Conservation (phyloP, 106 monocot species). For the Chionographis japonica region DNA sequence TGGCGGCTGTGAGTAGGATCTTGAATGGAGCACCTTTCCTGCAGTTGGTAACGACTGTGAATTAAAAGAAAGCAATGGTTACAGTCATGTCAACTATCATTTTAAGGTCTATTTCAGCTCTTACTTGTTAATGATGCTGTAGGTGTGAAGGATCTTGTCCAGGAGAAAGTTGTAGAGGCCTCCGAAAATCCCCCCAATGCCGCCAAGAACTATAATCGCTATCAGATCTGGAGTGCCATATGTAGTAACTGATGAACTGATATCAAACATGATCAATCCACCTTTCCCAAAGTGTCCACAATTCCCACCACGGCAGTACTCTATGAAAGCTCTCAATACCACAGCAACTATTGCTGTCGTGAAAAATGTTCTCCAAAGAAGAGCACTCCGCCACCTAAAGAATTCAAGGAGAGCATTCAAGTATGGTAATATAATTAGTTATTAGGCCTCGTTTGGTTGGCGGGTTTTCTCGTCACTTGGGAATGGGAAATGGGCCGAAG, state of each 20-base stretch:
- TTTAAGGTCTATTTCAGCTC: not conserved
- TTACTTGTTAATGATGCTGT: conserved; percentile 91
- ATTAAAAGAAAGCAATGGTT: not conserved
- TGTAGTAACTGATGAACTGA: conserved; percentile 47
- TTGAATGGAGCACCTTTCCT: conserved; percentile 81
- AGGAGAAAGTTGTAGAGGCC: conserved; percentile 78
- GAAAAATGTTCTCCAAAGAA: conserved; percentile 95
- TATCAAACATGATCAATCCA: conserved; percentile 94
- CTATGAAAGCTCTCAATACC: conserved; percentile 70
- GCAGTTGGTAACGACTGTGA: conserved; percentile 12
- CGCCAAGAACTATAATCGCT: conserved; percentile 67
- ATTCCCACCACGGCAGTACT: conserved; percentile 68
- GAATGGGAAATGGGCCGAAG: no score
- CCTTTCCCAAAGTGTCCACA: conserved; percentile 94
- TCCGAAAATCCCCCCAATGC: conserved; percentile 79
- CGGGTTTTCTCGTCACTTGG: no score
- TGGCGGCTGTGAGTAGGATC: conserved; percentile 53
- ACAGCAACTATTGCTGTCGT: conserved; percentile 94
- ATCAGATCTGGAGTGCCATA: conserved; percentile 63
- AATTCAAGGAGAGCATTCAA: not conserved
- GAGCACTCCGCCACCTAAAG: conserved; percentile 92
- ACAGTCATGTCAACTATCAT: not conserved
- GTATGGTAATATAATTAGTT: no score
- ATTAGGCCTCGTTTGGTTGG: no score
- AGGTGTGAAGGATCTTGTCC: conserved; percentile 71